These are phyloP conservation scores for Podospora australis DNA, from an alignment of 495 filamentous ascomycete genomes.

Conservation along the genomic window DNA sequence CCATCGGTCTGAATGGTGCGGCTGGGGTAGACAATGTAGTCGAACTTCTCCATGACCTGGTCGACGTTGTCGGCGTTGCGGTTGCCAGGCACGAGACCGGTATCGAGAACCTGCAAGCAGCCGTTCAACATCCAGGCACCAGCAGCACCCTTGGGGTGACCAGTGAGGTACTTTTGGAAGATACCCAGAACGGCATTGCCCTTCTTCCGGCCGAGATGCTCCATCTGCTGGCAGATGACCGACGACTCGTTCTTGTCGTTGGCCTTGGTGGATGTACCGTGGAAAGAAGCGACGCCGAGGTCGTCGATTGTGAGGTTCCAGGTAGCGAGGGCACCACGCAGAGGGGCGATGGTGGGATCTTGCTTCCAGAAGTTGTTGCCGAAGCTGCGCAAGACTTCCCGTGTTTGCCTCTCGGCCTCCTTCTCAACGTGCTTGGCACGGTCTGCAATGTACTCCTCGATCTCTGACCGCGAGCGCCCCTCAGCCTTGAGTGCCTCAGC, in stretches of 20 bases:
- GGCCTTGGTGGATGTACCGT: constrained; percentile 95
- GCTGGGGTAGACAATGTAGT: constrained; percentile 95
- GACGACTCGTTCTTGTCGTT: constrained; percentile 99
- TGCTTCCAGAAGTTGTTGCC: constrained; percentile 99
- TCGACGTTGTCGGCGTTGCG: constrained; percentile 98
- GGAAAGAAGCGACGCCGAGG: constrained; percentile 91
- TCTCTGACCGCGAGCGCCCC: constrained; percentile 60
- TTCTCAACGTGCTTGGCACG: constrained; percentile 80
- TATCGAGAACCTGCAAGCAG: constrained; percentile 88
- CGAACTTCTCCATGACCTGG: constrained; percentile 90
- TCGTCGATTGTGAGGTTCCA: constrained; percentile 99
- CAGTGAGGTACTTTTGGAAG: constrained; percentile 99
- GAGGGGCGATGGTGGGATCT: constrained; percentile 85
- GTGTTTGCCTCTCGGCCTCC: constrained; percentile 83
- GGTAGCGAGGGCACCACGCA: constrained; percentile 89
- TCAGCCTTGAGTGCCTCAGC: constrained; percentile 84
- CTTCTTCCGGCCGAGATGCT: constrained; percentile 89
- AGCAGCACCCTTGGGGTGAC: constrained; percentile 97
- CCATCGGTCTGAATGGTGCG: constrained; percentile 95
- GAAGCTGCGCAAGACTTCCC: constrained; percentile 80
- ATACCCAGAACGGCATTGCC: constrained; percentile 94
- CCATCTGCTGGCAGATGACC: constrained; percentile 93
- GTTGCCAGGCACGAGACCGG: constrained; percentile 90
- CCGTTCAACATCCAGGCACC: constrained; percentile 99
- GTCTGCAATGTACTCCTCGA: constrained; percentile 74